Evolutionary conservation across 805 yeast species (phyloP).

Genomic region (Metschnikowia kunwiensis): DNA sequence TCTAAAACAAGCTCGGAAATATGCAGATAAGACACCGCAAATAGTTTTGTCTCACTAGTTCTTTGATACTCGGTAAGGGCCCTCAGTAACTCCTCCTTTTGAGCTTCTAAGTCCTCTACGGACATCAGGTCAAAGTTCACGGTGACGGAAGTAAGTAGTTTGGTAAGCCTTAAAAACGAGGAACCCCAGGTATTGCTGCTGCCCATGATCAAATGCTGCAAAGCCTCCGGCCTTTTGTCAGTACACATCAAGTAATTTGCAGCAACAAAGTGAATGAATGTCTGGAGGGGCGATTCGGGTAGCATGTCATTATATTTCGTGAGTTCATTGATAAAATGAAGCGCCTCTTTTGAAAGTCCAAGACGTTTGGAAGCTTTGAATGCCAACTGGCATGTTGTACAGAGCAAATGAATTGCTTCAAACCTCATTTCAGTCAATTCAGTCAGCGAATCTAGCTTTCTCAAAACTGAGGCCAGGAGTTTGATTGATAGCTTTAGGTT

Average conservation of each 20-base stretch:
- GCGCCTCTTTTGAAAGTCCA: constrained; percentile 59
- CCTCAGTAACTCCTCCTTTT: background rate
- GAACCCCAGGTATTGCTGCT: constrained; percentile 3
- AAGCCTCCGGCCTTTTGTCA: constrained; percentile 11
- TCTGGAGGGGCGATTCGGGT: constrained; percentile 20
- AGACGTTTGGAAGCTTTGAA: constrained; percentile 41
- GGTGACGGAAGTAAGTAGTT: constrained; percentile 1
- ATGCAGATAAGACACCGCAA: constrained; percentile 3
- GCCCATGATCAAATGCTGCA: constrained; percentile 1
- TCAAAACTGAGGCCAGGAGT: constrained; percentile 51
- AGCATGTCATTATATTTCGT: constrained; percentile 32
- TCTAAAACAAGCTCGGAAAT: constrained; percentile 4
- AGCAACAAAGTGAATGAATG: constrained; percentile 17
- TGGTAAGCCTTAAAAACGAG: constrained; percentile 1
- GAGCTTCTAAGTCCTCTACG: background rate
- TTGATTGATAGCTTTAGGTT: constrained; percentile 50
- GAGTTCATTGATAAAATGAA: constrained; percentile 52
- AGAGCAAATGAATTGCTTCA: constrained; percentile 33
- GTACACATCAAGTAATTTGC: constrained; percentile 14
- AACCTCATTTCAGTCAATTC: constrained; percentile 30
- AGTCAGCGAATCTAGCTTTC: constrained; percentile 29
- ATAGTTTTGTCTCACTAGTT: background rate
- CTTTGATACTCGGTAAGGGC: background rate
- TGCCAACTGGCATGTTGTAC: constrained; percentile 37
- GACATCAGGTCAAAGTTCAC: constrained; percentile 1